Percentiles rank a stretch among this genome's conserved stretches.
Evolutionary conservation across 1,284 basidiomycete species (phyloP).

Genomic region (Limonomyces culmigenus): DNA sequence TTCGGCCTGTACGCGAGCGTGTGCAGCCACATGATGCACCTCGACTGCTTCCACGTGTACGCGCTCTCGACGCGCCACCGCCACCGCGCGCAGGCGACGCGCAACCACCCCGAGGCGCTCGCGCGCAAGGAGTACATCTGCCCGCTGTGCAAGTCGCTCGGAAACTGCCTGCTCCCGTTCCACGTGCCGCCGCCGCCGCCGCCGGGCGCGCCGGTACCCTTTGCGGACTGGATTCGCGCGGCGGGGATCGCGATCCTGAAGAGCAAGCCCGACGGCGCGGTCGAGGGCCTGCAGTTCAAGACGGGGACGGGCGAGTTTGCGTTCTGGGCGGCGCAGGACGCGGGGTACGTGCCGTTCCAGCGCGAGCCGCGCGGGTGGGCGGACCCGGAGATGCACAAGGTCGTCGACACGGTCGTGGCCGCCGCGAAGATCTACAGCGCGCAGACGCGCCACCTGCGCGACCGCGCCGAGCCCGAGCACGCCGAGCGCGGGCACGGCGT

Average conservation of each 20-base stretch:
- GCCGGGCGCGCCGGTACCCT: conserved; percentile 35
- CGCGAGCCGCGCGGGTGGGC: conserved; percentile 31
- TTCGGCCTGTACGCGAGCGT: conserved; percentile 84
- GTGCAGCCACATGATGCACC: conserved; percentile 96
- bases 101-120: conserved; percentile 91
- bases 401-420: conserved; percentile 64
- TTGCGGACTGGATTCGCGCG: conserved; percentile 69
- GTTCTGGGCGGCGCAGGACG: conserved; percentile 70
- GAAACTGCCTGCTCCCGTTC: conserved; percentile 87
- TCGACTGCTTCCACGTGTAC: conserved; percentile 88
- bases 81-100: conserved; percentile 78
- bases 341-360: conserved; percentile 40
- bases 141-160: conserved; percentile 94
- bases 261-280: conserved; percentile 50
- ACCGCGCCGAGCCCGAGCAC: conserved; percentile 53
- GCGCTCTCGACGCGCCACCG: conserved; percentile 76
- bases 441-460: conserved; percentile 59
- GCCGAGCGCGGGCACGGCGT: conserved; percentile 62
- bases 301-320: conserved; percentile 73
- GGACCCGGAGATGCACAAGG: conserved; percentile 44
- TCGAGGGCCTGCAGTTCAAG: conserved; percentile 54
- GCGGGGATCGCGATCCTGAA: conserved; percentile 70
- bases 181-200: conserved; percentile 26
- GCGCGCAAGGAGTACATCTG: conserved; percentile 91
- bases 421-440: conserved; percentile 53